Conservation (phyloP, 2,329 filamentous ascomycete species). For the Coniochaeta prunicola region DNA sequence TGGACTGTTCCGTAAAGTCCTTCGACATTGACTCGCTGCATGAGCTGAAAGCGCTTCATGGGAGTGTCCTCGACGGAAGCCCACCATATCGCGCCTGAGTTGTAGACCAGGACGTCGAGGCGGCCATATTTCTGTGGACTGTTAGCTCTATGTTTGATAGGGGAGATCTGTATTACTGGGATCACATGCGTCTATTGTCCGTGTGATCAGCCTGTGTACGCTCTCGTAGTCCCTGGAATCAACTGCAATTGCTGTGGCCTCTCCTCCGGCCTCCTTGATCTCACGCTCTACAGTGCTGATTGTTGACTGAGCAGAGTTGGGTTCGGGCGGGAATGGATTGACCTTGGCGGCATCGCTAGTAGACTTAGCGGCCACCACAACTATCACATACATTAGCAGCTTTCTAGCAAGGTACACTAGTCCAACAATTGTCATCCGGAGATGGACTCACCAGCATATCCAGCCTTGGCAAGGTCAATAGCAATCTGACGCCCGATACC, state of each 20-base stretch:
- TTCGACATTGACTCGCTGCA: constrained; percentile 69
- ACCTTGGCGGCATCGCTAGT: constrained; percentile 53
- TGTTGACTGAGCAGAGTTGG: constrained; percentile 67
- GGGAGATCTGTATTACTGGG: background rate
- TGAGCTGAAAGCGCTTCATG: constrained; percentile 67
- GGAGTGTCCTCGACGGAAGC: constrained; percentile 65
- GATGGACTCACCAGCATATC: constrained; percentile 55
- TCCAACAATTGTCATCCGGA: background rate
- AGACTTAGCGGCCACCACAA: constrained; percentile 72
- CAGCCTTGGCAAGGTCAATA: constrained; percentile 64
- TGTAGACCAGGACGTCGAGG: constrained; percentile 73
- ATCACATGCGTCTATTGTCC: constrained; percentile 38
- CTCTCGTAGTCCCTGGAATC: constrained; percentile 61
- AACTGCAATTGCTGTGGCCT: constrained; percentile 58
- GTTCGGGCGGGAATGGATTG: constrained; percentile 63
- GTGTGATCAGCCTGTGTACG: constrained; percentile 51
- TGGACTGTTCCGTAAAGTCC: constrained; percentile 70
- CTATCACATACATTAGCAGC: constrained; percentile 28
- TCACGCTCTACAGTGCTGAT: constrained; percentile 75
- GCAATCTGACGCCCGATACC: constrained; percentile 78
- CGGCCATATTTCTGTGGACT: constrained; percentile 42
- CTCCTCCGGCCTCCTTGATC: constrained; percentile 57
- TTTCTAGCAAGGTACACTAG: background rate
- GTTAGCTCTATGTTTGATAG: background rate
- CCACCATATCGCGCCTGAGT: constrained; percentile 84